Conservation (phyloP, 139 green algal species). For the Chlorella sp. region DNA sequence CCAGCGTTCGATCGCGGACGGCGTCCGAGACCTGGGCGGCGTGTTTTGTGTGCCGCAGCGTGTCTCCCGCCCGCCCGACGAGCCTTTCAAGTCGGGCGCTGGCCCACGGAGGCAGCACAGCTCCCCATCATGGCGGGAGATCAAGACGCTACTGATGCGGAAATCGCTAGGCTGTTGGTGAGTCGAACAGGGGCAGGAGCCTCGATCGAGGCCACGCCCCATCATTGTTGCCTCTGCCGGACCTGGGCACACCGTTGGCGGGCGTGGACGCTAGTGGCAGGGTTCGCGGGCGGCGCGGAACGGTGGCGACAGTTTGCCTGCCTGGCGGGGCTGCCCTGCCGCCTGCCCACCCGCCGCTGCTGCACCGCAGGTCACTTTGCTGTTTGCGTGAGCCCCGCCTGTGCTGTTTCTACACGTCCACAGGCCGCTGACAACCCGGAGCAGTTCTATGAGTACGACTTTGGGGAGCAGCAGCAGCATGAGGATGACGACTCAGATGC, state of each 20-base stretch:
- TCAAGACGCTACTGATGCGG: background rate
- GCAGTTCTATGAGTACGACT: slow-evolving; percentile 30
- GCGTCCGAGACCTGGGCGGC: background rate
- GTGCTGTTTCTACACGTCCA: no score
- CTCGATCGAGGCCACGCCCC: no score
- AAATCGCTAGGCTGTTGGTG: slow-evolving; percentile 46
- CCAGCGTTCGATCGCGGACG: no score
- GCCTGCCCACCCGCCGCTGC: background rate
- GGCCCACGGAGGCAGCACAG: background rate
- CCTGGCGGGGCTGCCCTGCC: background rate
- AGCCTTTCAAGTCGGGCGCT: no score
- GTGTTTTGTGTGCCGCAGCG: background rate
- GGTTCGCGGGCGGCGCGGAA: no score
- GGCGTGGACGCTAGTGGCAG: no score
- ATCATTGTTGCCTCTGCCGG: no score
- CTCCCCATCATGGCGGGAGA: background rate
- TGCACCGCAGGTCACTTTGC: background rate
- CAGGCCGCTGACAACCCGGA: slow-evolving; percentile 31
- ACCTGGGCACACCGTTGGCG: no score
- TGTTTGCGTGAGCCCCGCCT: background rate
- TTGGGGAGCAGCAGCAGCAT: slow-evolving; percentile 3
- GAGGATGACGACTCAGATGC: slow-evolving; percentile 19
- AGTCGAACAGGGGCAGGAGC: background rate
- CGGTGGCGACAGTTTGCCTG: no score
- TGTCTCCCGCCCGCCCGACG: background rate